Evolutionary conservation across 164 flowering plant species (phyloP).

Genomic region (Vitis vinifera): ASM3070453v1 NC_081809.1:8801501-8802000

Average conservation of each 20-base stretch:
- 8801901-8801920: constrained; percentile 58
- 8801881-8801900: constrained; percentile 78
- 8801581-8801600: too few species aligned
- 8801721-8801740: not conserved
- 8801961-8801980: constrained; percentile 8
- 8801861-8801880: constrained; percentile 61
- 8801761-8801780: constrained; percentile 66
- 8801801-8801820: constrained; percentile 58
- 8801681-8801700: not conserved
- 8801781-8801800: constrained; percentile 50
- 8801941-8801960: constrained; percentile 55
- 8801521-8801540: too few species aligned
- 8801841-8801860: constrained; percentile 47
- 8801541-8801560: too few species aligned
- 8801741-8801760: constrained; percentile 39
- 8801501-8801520: too few species aligned
- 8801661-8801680: not conserved
- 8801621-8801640: too few species aligned
- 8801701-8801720: too few species aligned
- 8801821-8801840: constrained; percentile 67
- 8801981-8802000: constrained; percentile 2
- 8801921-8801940: constrained; percentile 18
- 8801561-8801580: too few species aligned
- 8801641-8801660: too few species aligned
- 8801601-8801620: too few species aligned